Percentiles rank a stretch among this genome's conserved stretches.
phyloP scores from a whole-genome alignment of 768 basidiomycete species.

The Mycena sanguinolenta region DNA sequence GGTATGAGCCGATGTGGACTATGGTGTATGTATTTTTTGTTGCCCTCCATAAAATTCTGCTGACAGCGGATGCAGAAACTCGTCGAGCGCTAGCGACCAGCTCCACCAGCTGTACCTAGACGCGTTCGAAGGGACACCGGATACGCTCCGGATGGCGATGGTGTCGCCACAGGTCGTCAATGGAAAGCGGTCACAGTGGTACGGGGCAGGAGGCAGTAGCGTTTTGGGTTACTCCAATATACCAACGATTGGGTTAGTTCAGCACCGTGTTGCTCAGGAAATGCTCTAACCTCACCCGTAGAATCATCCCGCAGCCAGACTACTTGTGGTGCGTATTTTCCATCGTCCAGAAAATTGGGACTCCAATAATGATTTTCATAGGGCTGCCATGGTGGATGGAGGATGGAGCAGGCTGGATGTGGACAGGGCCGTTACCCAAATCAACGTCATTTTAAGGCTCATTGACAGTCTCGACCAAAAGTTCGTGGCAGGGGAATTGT shows the following conservation, averaged over 20 bases:
- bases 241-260: slow-evolving; percentile 45
- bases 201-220: slow-evolving; percentile 49
- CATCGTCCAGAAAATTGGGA: neutral
- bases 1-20: slow-evolving; percentile 49
- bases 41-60: neutral
- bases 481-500: slow-evolving; percentile 24
- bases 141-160: slow-evolving; percentile 46
- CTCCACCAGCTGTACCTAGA: slow-evolving; percentile 44
- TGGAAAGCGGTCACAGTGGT: slow-evolving; percentile 40
- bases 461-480: slow-evolving; percentile 41
- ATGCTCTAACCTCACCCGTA: slow-evolving; percentile 5
- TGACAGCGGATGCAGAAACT: slow-evolving; percentile 36
- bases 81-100: slow-evolving; percentile 38
- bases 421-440: slow-evolving; percentile 42
- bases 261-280: neutral
- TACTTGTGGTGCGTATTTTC: slow-evolving; percentile 39
- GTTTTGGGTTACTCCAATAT: slow-evolving; percentile 42
- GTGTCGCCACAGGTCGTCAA: slow-evolving; percentile 44
- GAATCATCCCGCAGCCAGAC: slow-evolving; percentile 49
- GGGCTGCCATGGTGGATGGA: slow-evolving; percentile 45
- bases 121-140: slow-evolving; percentile 44
- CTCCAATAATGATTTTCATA: neutral
- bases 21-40: slow-evolving; percentile 40
- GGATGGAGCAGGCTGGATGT: slow-evolving; percentile 48
- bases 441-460: slow-evolving; percentile 45